Conservation (phyloP, 768 basidiomycete genomes). For the Boletus vinaceobasis region DNA sequence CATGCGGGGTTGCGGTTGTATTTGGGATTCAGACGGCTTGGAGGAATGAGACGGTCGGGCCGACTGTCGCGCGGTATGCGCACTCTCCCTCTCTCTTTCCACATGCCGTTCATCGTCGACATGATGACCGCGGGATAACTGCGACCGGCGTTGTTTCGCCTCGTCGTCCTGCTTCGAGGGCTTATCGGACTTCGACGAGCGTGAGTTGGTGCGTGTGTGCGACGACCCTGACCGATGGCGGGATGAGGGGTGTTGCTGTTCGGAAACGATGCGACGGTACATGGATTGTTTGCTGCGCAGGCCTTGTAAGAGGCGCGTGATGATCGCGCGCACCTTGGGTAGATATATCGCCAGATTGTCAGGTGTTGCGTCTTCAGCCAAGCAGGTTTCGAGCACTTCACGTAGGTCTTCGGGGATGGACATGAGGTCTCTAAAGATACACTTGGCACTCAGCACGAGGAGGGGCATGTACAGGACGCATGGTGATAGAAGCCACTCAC, state of each 20-base stretch:
- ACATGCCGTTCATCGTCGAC: conserved; percentile 36
- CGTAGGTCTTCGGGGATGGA: conserved; percentile 87
- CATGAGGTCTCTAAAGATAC: conserved; percentile 69
- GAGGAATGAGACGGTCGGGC: conserved; percentile 40
- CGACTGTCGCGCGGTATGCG: conserved; percentile 37
- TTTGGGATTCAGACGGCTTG: conserved; percentile 33
- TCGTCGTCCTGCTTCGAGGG: conserved; percentile 40
- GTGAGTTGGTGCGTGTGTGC: conserved; percentile 56
- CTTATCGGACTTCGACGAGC: conserved; percentile 50
- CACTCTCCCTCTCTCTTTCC: conserved; percentile 40
- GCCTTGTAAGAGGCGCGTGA: conserved; percentile 89
- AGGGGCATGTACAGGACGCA: conserved; percentile 2
- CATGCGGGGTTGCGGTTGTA: conserved; percentile 27
- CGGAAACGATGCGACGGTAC: conserved; percentile 73
- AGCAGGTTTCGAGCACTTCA: conserved; percentile 81
- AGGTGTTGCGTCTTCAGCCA: conserved; percentile 84
- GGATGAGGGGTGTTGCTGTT: conserved; percentile 41
- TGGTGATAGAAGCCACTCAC: conserved; percentile 49
- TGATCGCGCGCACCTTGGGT: conserved; percentile 87
- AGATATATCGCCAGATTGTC: conserved; percentile 88
- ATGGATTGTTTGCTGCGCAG: conserved; percentile 88
- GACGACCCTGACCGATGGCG: conserved; percentile 45
- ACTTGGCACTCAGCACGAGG: conserved; percentile 13
- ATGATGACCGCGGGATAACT: conserved; percentile 40
- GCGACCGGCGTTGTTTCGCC: conserved; percentile 44